These are phyloP conservation scores for Paradendryphiella salina DNA, from an alignment of 2,329 filamentous ascomycete genomes.

Conservation along the genomic window DNA sequence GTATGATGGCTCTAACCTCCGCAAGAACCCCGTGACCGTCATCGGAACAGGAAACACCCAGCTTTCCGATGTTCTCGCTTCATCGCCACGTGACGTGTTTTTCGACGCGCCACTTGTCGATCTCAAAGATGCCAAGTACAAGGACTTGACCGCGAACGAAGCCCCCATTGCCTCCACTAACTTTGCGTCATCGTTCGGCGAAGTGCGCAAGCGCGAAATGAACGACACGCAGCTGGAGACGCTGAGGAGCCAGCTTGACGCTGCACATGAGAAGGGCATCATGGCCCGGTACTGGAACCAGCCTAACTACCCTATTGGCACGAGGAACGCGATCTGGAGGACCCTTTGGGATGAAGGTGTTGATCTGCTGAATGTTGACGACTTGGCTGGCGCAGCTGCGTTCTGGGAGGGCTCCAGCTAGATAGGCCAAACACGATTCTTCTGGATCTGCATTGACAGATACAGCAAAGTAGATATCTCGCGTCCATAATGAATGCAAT, in stretches of 20 bases:
- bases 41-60: conserved; percentile 62
- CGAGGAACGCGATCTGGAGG: conserved; percentile 56
- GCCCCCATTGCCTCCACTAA: conserved; percentile 60
- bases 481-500: not conserved
- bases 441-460: not conserved
- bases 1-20: conserved; percentile 53
- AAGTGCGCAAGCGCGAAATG: conserved; percentile 43
- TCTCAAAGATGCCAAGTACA: conserved; percentile 47
- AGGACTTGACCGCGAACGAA: conserved; percentile 53
- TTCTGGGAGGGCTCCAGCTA: conserved; percentile 45
- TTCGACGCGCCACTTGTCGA: conserved; percentile 60
- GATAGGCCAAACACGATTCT: not conserved
- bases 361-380: conserved; percentile 67
- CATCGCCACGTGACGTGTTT: conserved; percentile 55
- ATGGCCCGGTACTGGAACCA: conserved; percentile 65
- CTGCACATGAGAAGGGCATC: conserved; percentile 62
- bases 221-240: conserved; percentile 55
- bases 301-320: conserved; percentile 60
- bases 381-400: conserved; percentile 56
- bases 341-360: conserved; percentile 61
- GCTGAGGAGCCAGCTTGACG: conserved; percentile 57
- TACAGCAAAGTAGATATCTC: not conserved
- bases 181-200: conserved; percentile 52
- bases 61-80: conserved; percentile 49
- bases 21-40: conserved; percentile 59